Evolutionary conservation across 2,329 filamentous ascomycete species (phyloP), one percentile per base, ranked within the genome.

Genomic region (Paraphaeosphaeria sporulosa): DNA sequence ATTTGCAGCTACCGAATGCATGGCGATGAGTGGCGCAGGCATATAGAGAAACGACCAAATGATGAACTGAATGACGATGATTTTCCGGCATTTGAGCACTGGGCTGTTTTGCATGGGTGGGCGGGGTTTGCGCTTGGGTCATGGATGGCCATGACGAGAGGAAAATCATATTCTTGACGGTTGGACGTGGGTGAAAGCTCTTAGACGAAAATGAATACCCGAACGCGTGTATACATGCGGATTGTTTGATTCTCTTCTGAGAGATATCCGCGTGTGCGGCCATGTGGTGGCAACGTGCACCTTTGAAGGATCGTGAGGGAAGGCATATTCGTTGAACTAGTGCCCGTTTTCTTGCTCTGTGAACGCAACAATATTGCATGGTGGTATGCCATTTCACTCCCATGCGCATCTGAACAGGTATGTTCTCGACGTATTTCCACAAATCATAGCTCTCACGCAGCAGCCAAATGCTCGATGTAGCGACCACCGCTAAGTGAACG

Each of bases 11-110:
- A n/a, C 38, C 15, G 2, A 13, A 21, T 56, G 30, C 42, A 48
- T 23, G 53, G 27, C 17, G 15, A 5, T 15, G 17, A 23, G 15
- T 57, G 54, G 23, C 4, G 23, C 38, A 13, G 23, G 38, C 36
- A 57, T 57, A 57, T 57, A 52, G 55, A 50, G 36, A 32, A 38
- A 17, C n/a, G 43, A 21, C 8, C 19, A 36, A 36, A 6, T 51
- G 30, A 34, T 50, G 46, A 51, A 32, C 4, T 23, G 46, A 46
- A 36, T 13, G 47, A 46, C 25, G 55, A 57, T n/a, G 55, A 49
- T 49, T 42, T 40, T 38, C 48, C 40, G 55, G 55, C 55, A 52
- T 57, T 32, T 50, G 32, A 44, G 55, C 55, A 57, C 13, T 25
- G 42, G 42, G n/a, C 23, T 50, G 43, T 57, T 44, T 43, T 50